Evolutionary conservation across 768 basidiomycete species (phyloP).

Genomic region (Sarcomyxa edulis): DNA sequence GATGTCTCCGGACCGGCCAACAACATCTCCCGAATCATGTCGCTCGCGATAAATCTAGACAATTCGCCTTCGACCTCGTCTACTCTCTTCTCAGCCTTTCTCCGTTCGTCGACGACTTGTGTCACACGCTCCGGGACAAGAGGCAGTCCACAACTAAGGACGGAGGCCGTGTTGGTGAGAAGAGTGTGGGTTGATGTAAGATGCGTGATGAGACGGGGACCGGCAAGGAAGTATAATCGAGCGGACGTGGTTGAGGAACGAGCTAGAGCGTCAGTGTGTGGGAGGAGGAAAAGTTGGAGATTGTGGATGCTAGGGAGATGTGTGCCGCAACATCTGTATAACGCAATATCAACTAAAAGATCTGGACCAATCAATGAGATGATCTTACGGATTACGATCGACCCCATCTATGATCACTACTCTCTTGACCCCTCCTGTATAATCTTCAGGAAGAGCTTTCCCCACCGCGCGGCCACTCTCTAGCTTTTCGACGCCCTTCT

Average conservation of each 20-base stretch:
- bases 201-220: slow-evolving; percentile 66
- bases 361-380: neutral
- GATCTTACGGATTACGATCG: slow-evolving; percentile 70
- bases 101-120: slow-evolving; percentile 63
- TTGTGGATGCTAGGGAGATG: slow-evolving; percentile 77
- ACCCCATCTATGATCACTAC: slow-evolving; percentile 79
- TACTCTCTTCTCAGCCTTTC: slow-evolving; percentile 60
- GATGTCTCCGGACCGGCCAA: slow-evolving; percentile 11
- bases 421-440: slow-evolving; percentile 73
- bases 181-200: slow-evolving; percentile 52
- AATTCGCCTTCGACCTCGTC: slow-evolving; percentile 67
- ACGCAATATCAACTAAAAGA: slow-evolving; percentile 1
- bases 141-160: slow-evolving; percentile 62
- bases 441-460: slow-evolving; percentile 64
- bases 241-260: slow-evolving; percentile 58
- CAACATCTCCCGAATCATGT: slow-evolving; percentile 31
- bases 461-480: slow-evolving; percentile 48
- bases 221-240: slow-evolving; percentile 79
- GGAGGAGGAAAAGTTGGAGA: slow-evolving; percentile 65
- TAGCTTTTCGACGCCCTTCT: slow-evolving; percentile 25
- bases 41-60: slow-evolving; percentile 40
- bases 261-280: slow-evolving; percentile 62
- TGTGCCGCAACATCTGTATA: slow-evolving; percentile 70
- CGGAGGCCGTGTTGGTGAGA: slow-evolving; percentile 50
- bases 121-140: slow-evolving; percentile 65